Conservation (phyloP, 129 eudicot species). For the Dittrichia graveolens region DNA sequence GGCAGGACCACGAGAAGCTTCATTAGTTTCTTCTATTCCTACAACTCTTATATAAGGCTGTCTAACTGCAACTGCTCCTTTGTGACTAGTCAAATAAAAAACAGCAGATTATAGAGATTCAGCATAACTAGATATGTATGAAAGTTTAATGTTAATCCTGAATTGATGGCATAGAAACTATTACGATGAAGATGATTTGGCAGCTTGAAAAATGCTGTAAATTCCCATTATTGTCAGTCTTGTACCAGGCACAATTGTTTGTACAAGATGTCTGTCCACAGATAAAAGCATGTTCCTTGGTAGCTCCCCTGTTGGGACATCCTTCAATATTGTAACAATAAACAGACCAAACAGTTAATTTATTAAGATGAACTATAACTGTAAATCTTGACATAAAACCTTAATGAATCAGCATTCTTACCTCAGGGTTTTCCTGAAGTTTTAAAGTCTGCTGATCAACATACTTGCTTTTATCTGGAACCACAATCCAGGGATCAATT, state of each 20-base stretch:
- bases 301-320: conserved; percentile 98
- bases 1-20: conserved; percentile 83
- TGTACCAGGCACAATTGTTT: conserved; percentile 97
- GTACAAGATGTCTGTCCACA: conserved; percentile 94
- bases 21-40: conserved; percentile 89
- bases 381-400: not conserved
- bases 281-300: conserved; percentile 96
- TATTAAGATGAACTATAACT: not conserved
- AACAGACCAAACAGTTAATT: not conserved
- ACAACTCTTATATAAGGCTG: conserved; percentile 97
- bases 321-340: conserved; percentile 45
- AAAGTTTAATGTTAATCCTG: not conserved
- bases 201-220: conserved; percentile 92
- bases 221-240: conserved; percentile 96
- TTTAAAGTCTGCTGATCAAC: conserved; percentile 98
- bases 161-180: not conserved
- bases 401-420: conserved; percentile 27
- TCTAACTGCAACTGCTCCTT: conserved; percentile 97
- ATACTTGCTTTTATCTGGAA: conserved; percentile 98
- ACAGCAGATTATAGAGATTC: conserved; percentile 13
- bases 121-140: not conserved
- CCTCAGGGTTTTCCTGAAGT: conserved; percentile 98
- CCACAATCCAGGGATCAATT: conserved; percentile 94
- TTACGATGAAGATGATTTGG: conserved; percentile 82
- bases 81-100: conserved; percentile 54